Percentiles rank a stretch among this genome's conserved stretches.
Evolutionary conservation across 1,284 basidiomycete genomes (phyloP).

Genomic region (Rugosomyces carneus): DNA sequence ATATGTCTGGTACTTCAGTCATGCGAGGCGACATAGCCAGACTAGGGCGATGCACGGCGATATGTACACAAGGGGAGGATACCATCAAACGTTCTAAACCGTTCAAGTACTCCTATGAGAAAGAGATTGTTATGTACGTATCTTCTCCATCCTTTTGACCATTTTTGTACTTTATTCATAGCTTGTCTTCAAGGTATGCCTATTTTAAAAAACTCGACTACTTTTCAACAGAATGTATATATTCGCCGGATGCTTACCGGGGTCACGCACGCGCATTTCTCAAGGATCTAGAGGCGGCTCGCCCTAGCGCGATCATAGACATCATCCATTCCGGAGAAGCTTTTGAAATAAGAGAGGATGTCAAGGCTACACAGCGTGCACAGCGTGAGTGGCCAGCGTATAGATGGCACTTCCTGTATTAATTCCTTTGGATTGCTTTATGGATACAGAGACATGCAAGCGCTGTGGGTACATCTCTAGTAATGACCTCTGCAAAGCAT

Average conservation of each 20-base stretch:
- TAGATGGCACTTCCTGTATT: no score
- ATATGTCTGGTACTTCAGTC: no score
- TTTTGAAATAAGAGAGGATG: constrained; percentile 75
- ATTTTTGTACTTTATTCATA: no score
- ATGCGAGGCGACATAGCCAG: constrained; percentile 97
- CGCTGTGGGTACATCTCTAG: constrained; percentile 92
- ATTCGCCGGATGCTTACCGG: constrained; percentile 96
- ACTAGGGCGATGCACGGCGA: constrained; percentile 88
- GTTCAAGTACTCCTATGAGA: constrained; percentile 99
- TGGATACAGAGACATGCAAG: constrained; percentile 69
- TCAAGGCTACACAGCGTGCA: constrained; percentile 69
- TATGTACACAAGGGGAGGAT: constrained; percentile 90
- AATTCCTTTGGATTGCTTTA: no score
- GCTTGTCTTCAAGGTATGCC: constrained; percentile 68
- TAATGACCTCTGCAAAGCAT: constrained; percentile 91
- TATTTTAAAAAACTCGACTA: constrained; percentile 99
- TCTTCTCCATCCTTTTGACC: no score
- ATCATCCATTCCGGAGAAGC: constrained; percentile 96
- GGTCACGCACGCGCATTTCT: constrained; percentile 93
- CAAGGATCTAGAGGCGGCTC: constrained; percentile 91
- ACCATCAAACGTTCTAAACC: constrained; percentile 97
- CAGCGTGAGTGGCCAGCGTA: no score
- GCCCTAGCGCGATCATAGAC: constrained; percentile 94
- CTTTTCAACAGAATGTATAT: constrained; percentile 99
- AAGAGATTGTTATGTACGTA: constrained; percentile 96